Evolutionary conservation across 1,284 basidiomycete species (phyloP), one percentile per base, ranked within the genome.

Genomic region (Ustilago cynodontis): DNA sequence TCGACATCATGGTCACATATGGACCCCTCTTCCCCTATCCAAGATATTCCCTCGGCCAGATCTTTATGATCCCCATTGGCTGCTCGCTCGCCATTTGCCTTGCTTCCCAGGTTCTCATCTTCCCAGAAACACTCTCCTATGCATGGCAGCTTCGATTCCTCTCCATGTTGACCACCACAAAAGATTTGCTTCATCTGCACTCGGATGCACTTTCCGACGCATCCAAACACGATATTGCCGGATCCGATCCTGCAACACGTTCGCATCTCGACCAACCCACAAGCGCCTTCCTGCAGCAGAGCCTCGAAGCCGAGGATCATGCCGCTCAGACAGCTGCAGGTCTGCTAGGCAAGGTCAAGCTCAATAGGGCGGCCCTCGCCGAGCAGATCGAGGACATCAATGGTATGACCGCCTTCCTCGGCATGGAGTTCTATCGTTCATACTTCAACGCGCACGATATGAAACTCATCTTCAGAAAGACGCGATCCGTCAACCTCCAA

Each of bases 101-200:
- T 2, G 73, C 66, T 26, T 24, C 71, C 14, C 88, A 90, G 28
- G 72, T 91, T 18, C 80, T 93, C 37, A 87, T 93, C 67, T 94
- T 93, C 82, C 93, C 93, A 0, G 90, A 92, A 85, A 90, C 91
- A 9, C 86, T 93, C 65, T 91, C 90, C 65, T 90, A 91, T 72
- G 86, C 85, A 1, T 88, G 87, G 70, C 77, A 81, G 87, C 26
- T 71, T 77, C 77, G 87, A 78, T 74, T 87, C 71, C 70, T 76
- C 61, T 29, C 58, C 1, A 52, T 79, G 61, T 59, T 81, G 2
- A 18, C 29, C 9, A 47, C 52, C 24, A 64, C 56, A 7, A 64
- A 69, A 50, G 56, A 64, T 14, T 47, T 77, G 22, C 13, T 75
- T 28, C 35, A 54, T 20, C 20, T 70, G 24, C 77, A 78, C 35